Conservation (phyloP, 495 filamentous ascomycete species). For the Parachaetomium inaequale region DNA sequence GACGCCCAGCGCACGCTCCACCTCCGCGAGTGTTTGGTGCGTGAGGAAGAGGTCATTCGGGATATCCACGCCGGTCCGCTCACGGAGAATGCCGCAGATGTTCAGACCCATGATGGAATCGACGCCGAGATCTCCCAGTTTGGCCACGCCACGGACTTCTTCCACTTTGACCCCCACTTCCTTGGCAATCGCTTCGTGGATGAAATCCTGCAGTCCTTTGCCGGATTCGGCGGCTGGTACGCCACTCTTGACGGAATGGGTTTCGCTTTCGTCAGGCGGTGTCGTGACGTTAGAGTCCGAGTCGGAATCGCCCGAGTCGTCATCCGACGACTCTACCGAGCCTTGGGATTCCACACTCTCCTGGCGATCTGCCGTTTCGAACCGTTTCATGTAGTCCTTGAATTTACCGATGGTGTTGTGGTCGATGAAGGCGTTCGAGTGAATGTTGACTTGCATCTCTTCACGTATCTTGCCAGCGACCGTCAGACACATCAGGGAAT, state of each 20-base stretch:
- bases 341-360: constrained; percentile 26
- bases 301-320: constrained; percentile 41
- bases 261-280: constrained; percentile 44
- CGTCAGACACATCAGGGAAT: constrained; percentile 56
- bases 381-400: constrained; percentile 54
- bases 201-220: constrained; percentile 47
- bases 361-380: constrained; percentile 40
- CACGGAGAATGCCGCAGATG: constrained; percentile 54
- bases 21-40: constrained; percentile 45
- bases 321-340: constrained; percentile 39
- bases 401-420: constrained; percentile 56
- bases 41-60: constrained; percentile 47
- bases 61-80: constrained; percentile 52
- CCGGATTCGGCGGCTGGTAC: constrained; percentile 23
- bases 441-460: constrained; percentile 55
- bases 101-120: constrained; percentile 59
- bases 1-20: constrained; percentile 48
- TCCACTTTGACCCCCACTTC: constrained; percentile 66
- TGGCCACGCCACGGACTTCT: constrained; percentile 54
- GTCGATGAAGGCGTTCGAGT: constrained; percentile 52
- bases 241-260: constrained; percentile 41
- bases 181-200: constrained; percentile 58
- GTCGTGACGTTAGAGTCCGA: constrained; percentile 49
- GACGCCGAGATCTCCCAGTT: constrained; percentile 54
- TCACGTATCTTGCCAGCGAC: constrained; percentile 54